Evolutionary conservation across 1,139 yeast species (phyloP).

Genomic region (Taphrina betulina): DNA sequence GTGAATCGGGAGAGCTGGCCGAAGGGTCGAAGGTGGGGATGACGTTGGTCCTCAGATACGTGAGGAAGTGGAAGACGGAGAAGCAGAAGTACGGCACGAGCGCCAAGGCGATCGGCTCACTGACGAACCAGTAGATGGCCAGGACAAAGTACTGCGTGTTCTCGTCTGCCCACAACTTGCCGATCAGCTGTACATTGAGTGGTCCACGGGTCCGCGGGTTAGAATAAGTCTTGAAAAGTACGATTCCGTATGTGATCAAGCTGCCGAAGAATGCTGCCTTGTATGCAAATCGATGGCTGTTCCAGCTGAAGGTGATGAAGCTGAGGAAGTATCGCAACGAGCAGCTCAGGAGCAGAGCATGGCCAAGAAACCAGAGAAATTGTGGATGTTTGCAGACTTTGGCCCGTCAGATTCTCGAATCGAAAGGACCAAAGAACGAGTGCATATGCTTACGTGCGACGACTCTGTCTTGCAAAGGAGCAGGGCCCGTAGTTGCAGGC

Average conservation of each 20-base stretch:
- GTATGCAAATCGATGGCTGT: conserved; percentile 53
- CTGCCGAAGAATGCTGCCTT: conserved; percentile 63
- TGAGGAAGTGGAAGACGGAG: conserved; percentile 70
- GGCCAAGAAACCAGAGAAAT: conserved; percentile 53
- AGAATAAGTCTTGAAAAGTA: conserved; percentile 56
- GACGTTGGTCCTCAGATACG: conserved; percentile 62
- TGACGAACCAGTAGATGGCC: conserved; percentile 57
- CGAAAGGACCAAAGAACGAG: too few relatives aligned
- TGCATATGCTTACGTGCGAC: conserved; percentile 5
- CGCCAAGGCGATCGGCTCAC: conserved; percentile 54
- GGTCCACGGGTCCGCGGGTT: conserved; percentile 20
- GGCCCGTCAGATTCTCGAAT: too few relatives aligned
- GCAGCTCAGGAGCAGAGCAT: conserved; percentile 60
- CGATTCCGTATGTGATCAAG: conserved; percentile 72
- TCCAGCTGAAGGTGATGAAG: conserved; percentile 45
- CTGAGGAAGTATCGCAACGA: conserved; percentile 57
- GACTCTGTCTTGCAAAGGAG: conserved; percentile 10
- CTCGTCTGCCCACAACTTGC: conserved; percentile 55
- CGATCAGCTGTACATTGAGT: conserved; percentile 13
- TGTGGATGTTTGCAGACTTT: conserved; percentile 29
- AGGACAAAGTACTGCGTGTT: conserved; percentile 64
- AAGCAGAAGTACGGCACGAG: conserved; percentile 66
- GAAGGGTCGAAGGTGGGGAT: conserved; percentile 63
- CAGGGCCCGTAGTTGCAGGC: neutral
- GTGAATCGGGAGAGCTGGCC: conserved; percentile 34